Evolutionary conservation across 2,329 filamentous ascomycete genomes (phyloP).

Genomic region (Ascochyta viciae-villosae): DNA sequence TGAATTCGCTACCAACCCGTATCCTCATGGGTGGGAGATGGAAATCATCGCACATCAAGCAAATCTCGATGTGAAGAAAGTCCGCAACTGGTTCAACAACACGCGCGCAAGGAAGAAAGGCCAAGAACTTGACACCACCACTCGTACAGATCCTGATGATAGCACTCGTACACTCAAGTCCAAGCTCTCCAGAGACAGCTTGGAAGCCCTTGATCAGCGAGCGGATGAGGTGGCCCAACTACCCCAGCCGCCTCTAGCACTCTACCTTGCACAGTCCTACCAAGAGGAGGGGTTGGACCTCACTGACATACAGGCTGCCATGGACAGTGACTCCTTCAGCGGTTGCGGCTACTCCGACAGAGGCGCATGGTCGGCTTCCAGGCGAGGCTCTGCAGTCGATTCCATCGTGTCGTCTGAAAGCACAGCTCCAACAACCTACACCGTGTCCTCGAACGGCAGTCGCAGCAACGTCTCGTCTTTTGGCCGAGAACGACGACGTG

Average conservation of each 20-base stretch:
- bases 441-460: slow-evolving; percentile 40
- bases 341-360: slow-evolving; percentile 29
- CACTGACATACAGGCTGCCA: slow-evolving; percentile 40
- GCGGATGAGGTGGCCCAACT: slow-evolving; percentile 24
- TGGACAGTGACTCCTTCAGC: slow-evolving; percentile 32
- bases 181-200: slow-evolving; percentile 40
- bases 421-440: slow-evolving; percentile 43
- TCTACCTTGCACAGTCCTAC: slow-evolving; percentile 46
- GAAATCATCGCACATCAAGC: slow-evolving; percentile 48
- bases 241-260: slow-evolving; percentile 42
- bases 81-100: slow-evolving; percentile 48
- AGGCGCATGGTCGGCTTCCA: slow-evolving; percentile 35
- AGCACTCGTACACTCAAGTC: slow-evolving; percentile 23
- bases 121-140: slow-evolving; percentile 19
- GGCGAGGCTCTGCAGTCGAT: slow-evolving; percentile 39
- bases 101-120: slow-evolving; percentile 42
- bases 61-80: slow-evolving; percentile 45
- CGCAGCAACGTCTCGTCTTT: slow-evolving; percentile 46
- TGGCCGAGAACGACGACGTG: slow-evolving; percentile 42
- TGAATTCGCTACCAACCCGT: slow-evolving; percentile 45
- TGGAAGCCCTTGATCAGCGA: slow-evolving; percentile 38
- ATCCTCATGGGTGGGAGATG: slow-evolving; percentile 46
- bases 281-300: slow-evolving; percentile 41
- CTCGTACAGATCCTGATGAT: slow-evolving; percentile 9
- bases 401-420: slow-evolving; percentile 43